Evolutionary conservation across 345 rosid species (phyloP).

Genomic region (Adansonia digitata): DNA sequence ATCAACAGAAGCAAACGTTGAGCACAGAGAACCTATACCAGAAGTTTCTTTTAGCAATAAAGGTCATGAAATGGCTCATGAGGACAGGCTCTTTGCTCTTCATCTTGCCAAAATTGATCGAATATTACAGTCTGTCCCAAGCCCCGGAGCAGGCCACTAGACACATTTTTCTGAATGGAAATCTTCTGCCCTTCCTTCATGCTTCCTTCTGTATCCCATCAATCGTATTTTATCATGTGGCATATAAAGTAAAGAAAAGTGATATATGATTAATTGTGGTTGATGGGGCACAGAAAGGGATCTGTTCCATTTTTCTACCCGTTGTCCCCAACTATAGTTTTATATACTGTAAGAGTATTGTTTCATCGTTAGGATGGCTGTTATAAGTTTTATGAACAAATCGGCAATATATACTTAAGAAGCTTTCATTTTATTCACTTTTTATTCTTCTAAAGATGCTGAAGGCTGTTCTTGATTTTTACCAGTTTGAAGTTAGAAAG

Average conservation of each 20-base stretch:
- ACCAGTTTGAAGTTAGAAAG: no score
- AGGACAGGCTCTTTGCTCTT: neutral
- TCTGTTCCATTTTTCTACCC: no score
- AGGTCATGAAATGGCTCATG: neutral
- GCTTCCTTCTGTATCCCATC: no score
- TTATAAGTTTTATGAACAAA: neutral
- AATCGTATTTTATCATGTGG: no score
- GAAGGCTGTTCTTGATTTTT: no score
- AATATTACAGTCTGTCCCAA: neutral
- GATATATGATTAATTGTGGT: no score
- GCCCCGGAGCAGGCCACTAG: neutral
- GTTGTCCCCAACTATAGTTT: no score
- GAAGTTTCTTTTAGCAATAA: neutral
- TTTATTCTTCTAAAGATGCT: neutral
- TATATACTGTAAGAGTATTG: no score
- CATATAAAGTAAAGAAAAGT: no score
- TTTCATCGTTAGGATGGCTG: neutral
- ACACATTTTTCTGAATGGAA: no score
- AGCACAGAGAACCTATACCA: neutral
- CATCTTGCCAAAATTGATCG: neutral
- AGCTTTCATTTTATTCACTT: neutral
- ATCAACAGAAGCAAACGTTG: neutral
- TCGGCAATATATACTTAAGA: neutral
- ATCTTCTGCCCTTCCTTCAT: no score
- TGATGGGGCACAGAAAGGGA: no score